phyloP scores from a whole-genome alignment of 495 filamentous ascomycete species.

The Bathelium albidoporum region DNA sequence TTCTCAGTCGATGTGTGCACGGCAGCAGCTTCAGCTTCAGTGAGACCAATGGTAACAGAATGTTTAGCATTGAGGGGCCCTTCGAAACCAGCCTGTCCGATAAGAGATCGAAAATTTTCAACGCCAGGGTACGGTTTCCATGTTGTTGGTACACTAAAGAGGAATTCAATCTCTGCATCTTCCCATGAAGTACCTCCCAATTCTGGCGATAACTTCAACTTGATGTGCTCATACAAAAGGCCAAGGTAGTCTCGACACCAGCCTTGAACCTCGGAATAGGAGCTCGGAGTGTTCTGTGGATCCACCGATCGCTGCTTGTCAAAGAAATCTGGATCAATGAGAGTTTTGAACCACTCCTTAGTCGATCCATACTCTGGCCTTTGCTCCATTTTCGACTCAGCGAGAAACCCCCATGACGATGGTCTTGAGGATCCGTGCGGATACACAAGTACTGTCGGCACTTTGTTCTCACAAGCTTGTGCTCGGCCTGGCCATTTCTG shows the following conservation, averaged over 20 bases:
- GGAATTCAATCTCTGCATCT: slow-evolving; percentile 46
- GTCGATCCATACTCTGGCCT: slow-evolving; percentile 33
- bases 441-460: slow-evolving; percentile 48
- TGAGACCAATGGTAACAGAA: slow-evolving; percentile 48
- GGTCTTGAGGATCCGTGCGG: slow-evolving; percentile 30
- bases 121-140: slow-evolving; percentile 51
- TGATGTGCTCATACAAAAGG: slow-evolving; percentile 46
- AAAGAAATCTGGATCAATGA: slow-evolving; percentile 40
- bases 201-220: slow-evolving; percentile 35
- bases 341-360: slow-evolving; percentile 53
- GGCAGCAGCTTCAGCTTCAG: slow-evolving; percentile 59
- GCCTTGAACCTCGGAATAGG: slow-evolving; percentile 38
- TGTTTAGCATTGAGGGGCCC: slow-evolving; percentile 30
- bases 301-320: slow-evolving; percentile 23
- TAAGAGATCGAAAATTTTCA: slow-evolving; percentile 43
- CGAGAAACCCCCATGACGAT: slow-evolving; percentile 48
- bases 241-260: slow-evolving; percentile 47
- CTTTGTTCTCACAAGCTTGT: slow-evolving; percentile 48
- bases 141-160: slow-evolving; percentile 59
- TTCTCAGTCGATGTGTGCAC: slow-evolving; percentile 42
- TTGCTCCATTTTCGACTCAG: slow-evolving; percentile 32
- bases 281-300: slow-evolving; percentile 23
- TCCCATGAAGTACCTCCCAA: slow-evolving; percentile 35
- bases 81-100: slow-evolving; percentile 43
- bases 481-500: slow-evolving; percentile 51